Evolutionary conservation across 1,284 basidiomycete species (phyloP).

Genomic region (Takashimella koratensis): DNA sequence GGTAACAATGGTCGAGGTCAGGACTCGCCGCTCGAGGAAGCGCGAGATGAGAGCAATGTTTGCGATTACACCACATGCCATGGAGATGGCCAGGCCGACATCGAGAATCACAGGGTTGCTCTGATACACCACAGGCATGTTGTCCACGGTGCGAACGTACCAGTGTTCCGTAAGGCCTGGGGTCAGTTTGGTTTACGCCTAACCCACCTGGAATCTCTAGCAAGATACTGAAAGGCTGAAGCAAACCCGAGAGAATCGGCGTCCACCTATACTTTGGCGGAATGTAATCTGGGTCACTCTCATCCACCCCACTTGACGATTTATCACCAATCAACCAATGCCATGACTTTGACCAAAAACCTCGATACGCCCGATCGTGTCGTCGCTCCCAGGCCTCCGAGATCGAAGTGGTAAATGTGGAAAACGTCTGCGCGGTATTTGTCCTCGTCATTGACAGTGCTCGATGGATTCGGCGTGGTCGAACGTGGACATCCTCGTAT

Average conservation of each 20-base stretch:
- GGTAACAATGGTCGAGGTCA: conserved; percentile 61
- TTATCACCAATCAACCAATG: background rate
- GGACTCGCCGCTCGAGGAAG: conserved; percentile 66
- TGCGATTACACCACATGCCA: conserved; percentile 65
- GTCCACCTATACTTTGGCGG: conserved; percentile 40
- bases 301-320: background rate
- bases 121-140: conserved; percentile 47
- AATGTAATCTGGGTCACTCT: conserved; percentile 17
- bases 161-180: conserved; percentile 58
- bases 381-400: conserved; percentile 8
- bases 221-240: conserved; percentile 72
- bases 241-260: conserved; percentile 65
- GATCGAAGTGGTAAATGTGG: background rate
- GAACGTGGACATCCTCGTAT: background rate
- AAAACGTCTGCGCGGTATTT: background rate
- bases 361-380: conserved; percentile 6
- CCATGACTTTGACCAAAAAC: conserved; percentile 4
- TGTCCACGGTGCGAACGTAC: conserved; percentile 35
- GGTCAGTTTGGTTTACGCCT: background rate
- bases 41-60: conserved; percentile 65
- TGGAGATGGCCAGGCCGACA: conserved; percentile 63
- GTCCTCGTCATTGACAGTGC: background rate
- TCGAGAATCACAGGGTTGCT: conserved; percentile 60
- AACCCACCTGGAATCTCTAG: conserved; percentile 65
- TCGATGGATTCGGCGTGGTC: background rate